A percentile compares a stretch with the other conserved stretches of the same genome.
Evolutionary conservation across 192 early-diverging fungal species (phyloP).

Genomic region (Umbelopsis ramanniana): DNA sequence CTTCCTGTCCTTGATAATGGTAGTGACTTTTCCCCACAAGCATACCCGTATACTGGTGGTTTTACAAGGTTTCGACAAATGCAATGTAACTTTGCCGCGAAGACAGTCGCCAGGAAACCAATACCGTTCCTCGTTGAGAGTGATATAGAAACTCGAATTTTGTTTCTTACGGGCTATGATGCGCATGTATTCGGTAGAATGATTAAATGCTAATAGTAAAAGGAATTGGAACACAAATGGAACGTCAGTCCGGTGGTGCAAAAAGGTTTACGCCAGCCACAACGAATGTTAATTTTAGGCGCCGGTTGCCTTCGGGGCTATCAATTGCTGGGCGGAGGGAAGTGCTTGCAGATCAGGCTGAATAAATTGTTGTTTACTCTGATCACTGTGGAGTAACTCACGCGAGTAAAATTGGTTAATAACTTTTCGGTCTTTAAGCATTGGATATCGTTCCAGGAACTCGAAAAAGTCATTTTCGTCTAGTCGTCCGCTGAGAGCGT

Average conservation of each 20-base stretch:
- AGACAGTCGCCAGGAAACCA: conserved; percentile 16
- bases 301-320: not conserved
- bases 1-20: conserved; percentile 16
- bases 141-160: conserved; percentile 17
- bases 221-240: not conserved
- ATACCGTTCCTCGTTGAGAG: conserved; percentile 24
- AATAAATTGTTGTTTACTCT: conserved; percentile 27
- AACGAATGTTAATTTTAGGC: not conserved
- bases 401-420: conserved; percentile 41
- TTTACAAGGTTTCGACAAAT: conserved; percentile 4
- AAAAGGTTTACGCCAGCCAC: conserved; percentile 7
- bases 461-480: conserved; percentile 42
- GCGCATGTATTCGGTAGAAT: conserved; percentile 11
- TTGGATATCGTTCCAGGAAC: conserved; percentile 37
- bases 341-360: conserved; percentile 38
- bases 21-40: conserved; percentile 13
- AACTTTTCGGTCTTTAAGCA: conserved; percentile 28
- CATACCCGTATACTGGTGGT: conserved; percentile 6
- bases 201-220: not conserved
- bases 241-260: not conserved
- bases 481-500: not conserved
- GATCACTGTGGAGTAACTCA: conserved; percentile 22
- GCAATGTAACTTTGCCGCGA: conserved; percentile 4
- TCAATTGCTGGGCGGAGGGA: conserved; percentile 18
- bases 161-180: conserved; percentile 14